Percentiles rank a stretch among this genome's conserved stretches.
Conservation (phyloP, 306 rosid genomes). For the Arachis hypogaea region DNA sequence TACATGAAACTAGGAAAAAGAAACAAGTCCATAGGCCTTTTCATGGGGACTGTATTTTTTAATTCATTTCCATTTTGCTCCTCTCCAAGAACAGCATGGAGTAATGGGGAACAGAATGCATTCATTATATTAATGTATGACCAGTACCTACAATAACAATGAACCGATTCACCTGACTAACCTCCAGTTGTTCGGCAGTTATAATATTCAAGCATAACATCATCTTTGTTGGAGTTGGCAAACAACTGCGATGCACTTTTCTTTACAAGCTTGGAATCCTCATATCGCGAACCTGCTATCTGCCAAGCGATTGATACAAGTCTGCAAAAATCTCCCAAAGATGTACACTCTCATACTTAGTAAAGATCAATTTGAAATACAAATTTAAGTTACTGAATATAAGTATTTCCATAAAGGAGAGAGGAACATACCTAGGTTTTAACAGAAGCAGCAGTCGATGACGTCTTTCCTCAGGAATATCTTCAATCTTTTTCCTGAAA, state of each 20-base stretch:
- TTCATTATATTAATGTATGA: constrained; percentile 12
- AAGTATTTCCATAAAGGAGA: constrained; percentile 13
- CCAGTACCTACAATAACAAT: constrained; percentile 29
- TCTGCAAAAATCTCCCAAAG: constrained; percentile 53
- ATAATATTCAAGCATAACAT: constrained; percentile 57
- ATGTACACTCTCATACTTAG: constrained; percentile 20
- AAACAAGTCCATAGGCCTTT: constrained; percentile 19
- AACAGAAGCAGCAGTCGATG: constrained; percentile 65
- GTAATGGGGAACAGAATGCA: constrained; percentile 21
- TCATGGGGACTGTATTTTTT: background rate
- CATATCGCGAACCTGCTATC: constrained; percentile 78
- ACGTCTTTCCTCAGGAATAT: constrained; percentile 82
- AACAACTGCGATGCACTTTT: constrained; percentile 59
- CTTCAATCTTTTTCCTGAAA: constrained; percentile 87
- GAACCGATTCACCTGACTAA: constrained; percentile 42
- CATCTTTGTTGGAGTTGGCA: constrained; percentile 43
- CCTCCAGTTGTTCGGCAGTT: constrained; percentile 81
- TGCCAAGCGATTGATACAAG: constrained; percentile 83
- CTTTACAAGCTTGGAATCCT: constrained; percentile 69
- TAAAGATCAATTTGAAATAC: constrained; percentile 11
- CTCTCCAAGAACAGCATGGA: constrained; percentile 9
- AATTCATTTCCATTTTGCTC: background rate
- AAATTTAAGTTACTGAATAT: constrained; percentile 7
- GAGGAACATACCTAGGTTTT: constrained; percentile 60
- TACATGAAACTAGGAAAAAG: background rate